These are phyloP conservation scores for Penicillium fuscoglaucum DNA, from an alignment of 2,329 filamentous ascomycete genomes.

Conservation along the genomic window DNA sequence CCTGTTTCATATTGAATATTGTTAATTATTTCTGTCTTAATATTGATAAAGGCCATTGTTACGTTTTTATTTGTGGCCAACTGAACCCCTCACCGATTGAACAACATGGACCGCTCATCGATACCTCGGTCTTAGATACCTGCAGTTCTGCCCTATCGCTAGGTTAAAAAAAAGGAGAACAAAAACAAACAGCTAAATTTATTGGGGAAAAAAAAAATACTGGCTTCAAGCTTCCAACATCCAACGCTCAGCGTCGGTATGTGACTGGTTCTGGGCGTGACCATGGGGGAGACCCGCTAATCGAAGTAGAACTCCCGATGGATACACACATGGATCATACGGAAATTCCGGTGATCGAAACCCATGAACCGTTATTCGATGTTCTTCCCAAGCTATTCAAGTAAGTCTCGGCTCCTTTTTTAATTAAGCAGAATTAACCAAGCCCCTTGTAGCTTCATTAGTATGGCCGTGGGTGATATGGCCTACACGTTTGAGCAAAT, in stretches of 20 bases:
- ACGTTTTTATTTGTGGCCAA: background rate
- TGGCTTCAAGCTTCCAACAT: background rate
- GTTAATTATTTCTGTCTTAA: background rate
- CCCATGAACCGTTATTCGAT: constrained; percentile 41
- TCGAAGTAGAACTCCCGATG: background rate
- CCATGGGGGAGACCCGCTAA: background rate
- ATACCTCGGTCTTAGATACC: constrained; percentile 7
- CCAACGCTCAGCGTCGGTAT: background rate
- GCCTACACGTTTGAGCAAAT: constrained; percentile 49
- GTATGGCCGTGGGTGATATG: constrained; percentile 41
- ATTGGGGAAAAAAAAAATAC: background rate
- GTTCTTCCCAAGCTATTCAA: constrained; percentile 44
- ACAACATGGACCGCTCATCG: background rate
- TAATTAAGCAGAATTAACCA: background rate
- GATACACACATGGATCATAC: constrained; percentile 19
- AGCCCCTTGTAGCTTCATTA: constrained; percentile 37
- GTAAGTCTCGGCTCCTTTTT: constrained; percentile 23
- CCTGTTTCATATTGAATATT: background rate
- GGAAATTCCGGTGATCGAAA: constrained; percentile 44
- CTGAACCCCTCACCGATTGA: background rate
- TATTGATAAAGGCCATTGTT: background rate
- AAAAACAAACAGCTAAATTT: background rate
- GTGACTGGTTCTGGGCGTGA: background rate
- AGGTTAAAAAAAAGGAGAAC: background rate
- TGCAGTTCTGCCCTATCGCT: constrained; percentile 2